Base-by-base conservation (phyloP, 2,329 filamentous ascomycete genomes). In the Ophiostoma piceae region DNA sequence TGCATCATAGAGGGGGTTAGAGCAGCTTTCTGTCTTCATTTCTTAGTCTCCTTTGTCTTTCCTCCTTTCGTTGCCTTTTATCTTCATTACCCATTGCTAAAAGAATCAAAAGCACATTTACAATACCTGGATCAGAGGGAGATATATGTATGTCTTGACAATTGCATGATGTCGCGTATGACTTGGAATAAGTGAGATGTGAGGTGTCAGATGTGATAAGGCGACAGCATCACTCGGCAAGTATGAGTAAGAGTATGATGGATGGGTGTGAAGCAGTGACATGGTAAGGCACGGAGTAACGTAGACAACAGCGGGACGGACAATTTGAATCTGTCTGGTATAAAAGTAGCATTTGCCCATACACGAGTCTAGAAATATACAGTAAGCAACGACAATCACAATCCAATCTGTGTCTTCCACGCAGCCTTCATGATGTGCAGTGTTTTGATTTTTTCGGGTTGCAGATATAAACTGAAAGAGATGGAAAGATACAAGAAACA, bases 401-500 rank as follows among this genome's bases (percentile, higher is more conserved):
- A 26, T 14, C 51, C 51, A 57, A 26, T 57, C n/a, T 26, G 51
- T 26, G 11, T 57, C 51, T 26, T 26, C 51, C n/a, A 26, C 22
- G n/a, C 12, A 16, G 51, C 22, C n/a, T 57, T 57, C 22, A 47
- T 47, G 43, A 19, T 47, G 16, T 47, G 16, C 16, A 57, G 51
- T 26, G 51, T 57, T 57, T 57, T 41, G 9, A 9, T 35, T 26
- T 57, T 57, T 47, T 22, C n/a, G 67, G 57, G 16, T 37, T 22
- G 14, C 43, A 41, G 19, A 54, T 41, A 66, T 41, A 41, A n/a
- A 26, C 57, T 29, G 22, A 12, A 35, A 35, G 39, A 68, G 29
- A 65, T 32, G 39, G 37, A 37, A 62, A 12, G 22, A 68, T 37
- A 66, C 16, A 60, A 65, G 54, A 62, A 69, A 57, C n/a, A 64